Evolutionary conservation across 2,329 filamentous ascomycete genomes (phyloP).

Genomic region (Stenocarpella maydis): DNA sequence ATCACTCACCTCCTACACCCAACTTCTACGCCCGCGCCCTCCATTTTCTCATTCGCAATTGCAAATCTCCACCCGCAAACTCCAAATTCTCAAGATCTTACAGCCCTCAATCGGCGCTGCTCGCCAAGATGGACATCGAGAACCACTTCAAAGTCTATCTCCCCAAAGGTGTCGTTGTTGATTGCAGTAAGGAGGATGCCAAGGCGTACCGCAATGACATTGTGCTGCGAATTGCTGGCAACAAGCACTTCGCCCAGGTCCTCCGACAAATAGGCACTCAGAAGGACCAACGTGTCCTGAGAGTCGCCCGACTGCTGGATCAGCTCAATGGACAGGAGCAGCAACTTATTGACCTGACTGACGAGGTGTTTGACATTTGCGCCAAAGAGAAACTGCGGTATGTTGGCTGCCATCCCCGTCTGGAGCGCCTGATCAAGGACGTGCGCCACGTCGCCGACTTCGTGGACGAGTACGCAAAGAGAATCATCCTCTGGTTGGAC

Average conservation of each 20-base stretch:
- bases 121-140: constrained; percentile 11
- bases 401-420: constrained; percentile 1
- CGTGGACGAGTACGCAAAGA: constrained; percentile 18
- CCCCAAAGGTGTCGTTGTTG: background rate
- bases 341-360: background rate
- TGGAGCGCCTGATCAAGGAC: background rate
- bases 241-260: background rate
- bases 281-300: constrained; percentile 12
- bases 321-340: constrained; percentile 1
- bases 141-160: constrained; percentile 8
- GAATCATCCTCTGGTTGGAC: constrained; percentile 23
- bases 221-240: background rate
- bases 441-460: constrained; percentile 9
- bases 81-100: background rate
- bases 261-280: background rate
- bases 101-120: background rate
- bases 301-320: constrained; percentile 14
- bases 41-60: background rate
- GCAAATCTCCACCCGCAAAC: background rate
- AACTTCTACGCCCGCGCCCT: too few relatives aligned
- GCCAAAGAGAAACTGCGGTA: constrained; percentile 1
- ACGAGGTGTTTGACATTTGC: constrained; percentile 12
- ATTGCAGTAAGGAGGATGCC: constrained; percentile 13
- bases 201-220: background rate
- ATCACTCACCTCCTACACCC: background rate